phyloP scores from a whole-genome alignment of 2,329 filamentous ascomycete genomes.

The Massarina eburnea region DNA sequence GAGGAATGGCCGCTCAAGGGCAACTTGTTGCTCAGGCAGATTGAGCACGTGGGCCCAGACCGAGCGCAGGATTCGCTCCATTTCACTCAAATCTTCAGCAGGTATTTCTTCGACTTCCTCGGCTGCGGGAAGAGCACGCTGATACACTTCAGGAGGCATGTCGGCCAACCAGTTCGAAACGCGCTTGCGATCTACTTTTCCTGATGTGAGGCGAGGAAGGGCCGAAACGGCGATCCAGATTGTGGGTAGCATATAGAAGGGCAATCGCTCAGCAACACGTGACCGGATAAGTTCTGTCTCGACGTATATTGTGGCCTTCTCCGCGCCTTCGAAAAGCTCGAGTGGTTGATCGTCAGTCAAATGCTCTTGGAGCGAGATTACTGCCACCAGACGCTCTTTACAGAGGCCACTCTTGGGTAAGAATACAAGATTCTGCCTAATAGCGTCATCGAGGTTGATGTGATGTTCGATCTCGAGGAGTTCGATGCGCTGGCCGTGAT shows the following conservation, averaged over 20 bases:
- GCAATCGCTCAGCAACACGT: conserved; percentile 7
- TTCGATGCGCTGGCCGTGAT: conserved; percentile 36
- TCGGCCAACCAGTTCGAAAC: conserved; percentile 16
- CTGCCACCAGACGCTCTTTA: conserved; percentile 45
- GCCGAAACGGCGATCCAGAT: conserved; percentile 17
- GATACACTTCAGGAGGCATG: conserved; percentile 19
- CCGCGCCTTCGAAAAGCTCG: conserved; percentile 9
- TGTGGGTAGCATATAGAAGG: conserved; percentile 12
- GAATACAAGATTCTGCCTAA: conserved; percentile 37
- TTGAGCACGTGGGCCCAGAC: conserved; percentile 37
- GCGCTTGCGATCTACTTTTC: conserved; percentile 18
- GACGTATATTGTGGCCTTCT: conserved; percentile 3
- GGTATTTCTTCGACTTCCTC: neutral
- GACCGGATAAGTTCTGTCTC: conserved; percentile 6
- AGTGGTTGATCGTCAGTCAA: conserved; percentile 21
- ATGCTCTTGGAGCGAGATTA: conserved; percentile 42
- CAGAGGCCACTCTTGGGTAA: conserved; percentile 42
- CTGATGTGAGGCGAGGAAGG: conserved; percentile 20
- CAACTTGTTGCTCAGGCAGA: conserved; percentile 24
- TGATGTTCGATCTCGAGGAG: conserved; percentile 30
- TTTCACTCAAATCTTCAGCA: conserved; percentile 8
- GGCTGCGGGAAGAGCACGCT: conserved; percentile 13
- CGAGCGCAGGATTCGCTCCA: conserved; percentile 25
- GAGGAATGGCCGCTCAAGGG: conserved; percentile 42
- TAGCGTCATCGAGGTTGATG: conserved; percentile 15